Evolutionary conservation across 108 stramenopile species (phyloP).

Genomic region (Discostella pseudostelligera): DNA sequence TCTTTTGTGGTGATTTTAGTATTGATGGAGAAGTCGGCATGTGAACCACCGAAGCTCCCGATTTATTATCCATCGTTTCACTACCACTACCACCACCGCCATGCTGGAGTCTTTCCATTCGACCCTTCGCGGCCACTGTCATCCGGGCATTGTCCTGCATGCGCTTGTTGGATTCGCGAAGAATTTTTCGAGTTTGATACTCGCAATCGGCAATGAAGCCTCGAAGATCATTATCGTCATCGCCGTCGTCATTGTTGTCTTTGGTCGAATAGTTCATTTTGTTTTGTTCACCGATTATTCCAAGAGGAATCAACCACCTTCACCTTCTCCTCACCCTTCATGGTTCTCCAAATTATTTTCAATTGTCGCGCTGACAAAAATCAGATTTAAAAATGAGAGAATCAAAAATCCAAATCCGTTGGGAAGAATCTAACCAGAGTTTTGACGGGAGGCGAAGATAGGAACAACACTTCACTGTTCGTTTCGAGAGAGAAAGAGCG

Average conservation of each 20-base stretch:
- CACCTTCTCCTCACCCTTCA: too few species aligned
- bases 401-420: too few species aligned
- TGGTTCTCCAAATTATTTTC: too few species aligned
- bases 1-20: background rate
- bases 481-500: too few species aligned
- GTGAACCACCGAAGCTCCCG: background rate
- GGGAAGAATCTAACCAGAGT: too few species aligned
- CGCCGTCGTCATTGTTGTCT: conserved; percentile 5
- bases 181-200: conserved; percentile 36
- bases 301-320: too few species aligned
- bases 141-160: conserved; percentile 19
- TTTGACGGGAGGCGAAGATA: too few species aligned
- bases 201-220: conserved; percentile 33
- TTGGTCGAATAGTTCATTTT: background rate
- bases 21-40: background rate
- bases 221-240: conserved; percentile 8
- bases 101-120: conserved; percentile 19
- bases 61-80: background rate
- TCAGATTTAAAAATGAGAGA: too few species aligned
- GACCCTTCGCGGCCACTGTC: conserved; percentile 17
- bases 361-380: too few species aligned
- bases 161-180: conserved; percentile 33
- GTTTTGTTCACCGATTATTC: too few species aligned
- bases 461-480: too few species aligned
- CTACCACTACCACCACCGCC: background rate